Percentiles rank a stretch among this genome's conserved stretches.
These are phyloP conservation scores for Cyberlindnera galapagoensis DNA, from an alignment of 805 yeast species.

Conservation along the genomic window DNA sequence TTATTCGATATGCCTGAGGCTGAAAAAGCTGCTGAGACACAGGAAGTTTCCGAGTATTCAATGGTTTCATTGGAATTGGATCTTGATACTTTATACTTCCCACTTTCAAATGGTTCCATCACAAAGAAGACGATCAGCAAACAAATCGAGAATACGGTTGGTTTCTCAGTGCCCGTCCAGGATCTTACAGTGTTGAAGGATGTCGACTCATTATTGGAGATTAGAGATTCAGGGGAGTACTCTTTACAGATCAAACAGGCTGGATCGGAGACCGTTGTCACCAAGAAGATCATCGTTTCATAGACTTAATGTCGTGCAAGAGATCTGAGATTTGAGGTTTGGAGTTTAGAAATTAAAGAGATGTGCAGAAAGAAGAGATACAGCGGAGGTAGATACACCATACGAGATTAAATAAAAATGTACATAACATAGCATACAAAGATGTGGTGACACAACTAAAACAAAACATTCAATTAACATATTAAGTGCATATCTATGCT, in stretches of 20 bases:
- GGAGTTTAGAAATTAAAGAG: too few species aligned
- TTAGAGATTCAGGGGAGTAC: slow-evolving; percentile 15
- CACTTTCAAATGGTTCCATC: slow-evolving; percentile 4
- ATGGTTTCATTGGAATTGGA: slow-evolving; percentile 19
- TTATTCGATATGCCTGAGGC: slow-evolving; percentile 16
- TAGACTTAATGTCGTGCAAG: too few species aligned
- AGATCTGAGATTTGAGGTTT: too few species aligned
- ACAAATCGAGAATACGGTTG: slow-evolving; percentile 8
- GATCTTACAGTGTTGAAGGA: slow-evolving; percentile 11
- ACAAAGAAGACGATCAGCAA: slow-evolving; percentile 10
- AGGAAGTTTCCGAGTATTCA: slow-evolving; percentile 14
- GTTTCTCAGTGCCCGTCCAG: slow-evolving; percentile 14
- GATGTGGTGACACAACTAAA: not conserved
- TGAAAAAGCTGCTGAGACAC: slow-evolving; percentile 1
- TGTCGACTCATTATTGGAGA: slow-evolving; percentile 5
- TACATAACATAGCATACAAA: not conserved
- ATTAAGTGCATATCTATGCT: slow-evolving; percentile 4
- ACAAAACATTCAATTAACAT: not conserved
- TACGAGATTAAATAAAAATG: too few species aligned
- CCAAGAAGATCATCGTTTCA: slow-evolving; percentile 15
- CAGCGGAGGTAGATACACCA: too few species aligned
- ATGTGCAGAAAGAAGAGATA: too few species aligned
- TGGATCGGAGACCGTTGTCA: slow-evolving; percentile 8
- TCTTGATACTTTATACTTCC: slow-evolving; percentile 11
- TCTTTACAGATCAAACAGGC: slow-evolving; percentile 13